These are phyloP conservation scores for Ogataea naganishii DNA, from an alignment of 805 yeast species.

Conservation along the genomic window DNA sequence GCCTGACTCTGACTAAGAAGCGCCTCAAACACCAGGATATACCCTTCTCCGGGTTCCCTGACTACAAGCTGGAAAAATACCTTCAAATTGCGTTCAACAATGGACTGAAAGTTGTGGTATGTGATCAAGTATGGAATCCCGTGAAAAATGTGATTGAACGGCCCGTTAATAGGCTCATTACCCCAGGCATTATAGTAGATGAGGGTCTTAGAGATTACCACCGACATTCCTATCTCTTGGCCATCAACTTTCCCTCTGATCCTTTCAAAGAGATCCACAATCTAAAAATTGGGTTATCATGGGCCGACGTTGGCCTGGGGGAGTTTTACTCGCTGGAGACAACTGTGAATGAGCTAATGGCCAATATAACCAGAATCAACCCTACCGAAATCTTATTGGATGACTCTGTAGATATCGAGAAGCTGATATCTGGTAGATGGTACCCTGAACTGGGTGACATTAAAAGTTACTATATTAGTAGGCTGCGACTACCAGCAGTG, in stretches of 20 bases:
- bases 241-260: constrained; percentile 53
- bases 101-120: constrained; percentile 67
- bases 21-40: constrained; percentile 36
- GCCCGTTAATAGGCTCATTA: constrained; percentile 68
- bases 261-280: constrained; percentile 29
- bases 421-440: constrained; percentile 41
- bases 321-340: constrained; percentile 63
- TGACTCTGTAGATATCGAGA: constrained; percentile 30
- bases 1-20: constrained; percentile 59
- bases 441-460: constrained; percentile 50
- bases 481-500: constrained; percentile 33
- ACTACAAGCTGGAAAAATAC: constrained; percentile 59
- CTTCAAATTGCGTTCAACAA: constrained; percentile 62
- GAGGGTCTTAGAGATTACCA: constrained; percentile 73
- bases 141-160: constrained; percentile 39
- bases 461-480: constrained; percentile 51
- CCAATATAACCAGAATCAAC: constrained; percentile 67
- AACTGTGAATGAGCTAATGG: constrained; percentile 46
- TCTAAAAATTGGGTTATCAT: constrained; percentile 58
- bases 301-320: constrained; percentile 89
- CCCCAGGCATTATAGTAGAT: constrained; percentile 90
- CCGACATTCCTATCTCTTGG: constrained; percentile 60
- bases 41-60: constrained; percentile 92
- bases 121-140: constrained; percentile 49
- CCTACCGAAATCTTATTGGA: constrained; percentile 75